Evolutionary conservation across 2,329 filamentous ascomycete species (phyloP).

Genomic region (Xylariaceae sp.): DNA sequence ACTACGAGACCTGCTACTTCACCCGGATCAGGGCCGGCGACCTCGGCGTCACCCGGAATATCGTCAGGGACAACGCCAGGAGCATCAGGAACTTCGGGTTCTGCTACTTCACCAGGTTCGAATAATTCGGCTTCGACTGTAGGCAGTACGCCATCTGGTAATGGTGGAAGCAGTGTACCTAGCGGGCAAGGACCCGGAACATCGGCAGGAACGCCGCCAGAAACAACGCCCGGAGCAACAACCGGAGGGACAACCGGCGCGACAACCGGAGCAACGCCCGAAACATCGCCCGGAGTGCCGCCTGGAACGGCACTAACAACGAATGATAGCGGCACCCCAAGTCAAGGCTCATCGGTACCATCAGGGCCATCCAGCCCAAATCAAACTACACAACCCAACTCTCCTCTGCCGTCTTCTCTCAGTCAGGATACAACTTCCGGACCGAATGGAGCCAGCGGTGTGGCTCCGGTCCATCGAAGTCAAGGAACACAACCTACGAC

Average conservation of each 20-base stretch:
- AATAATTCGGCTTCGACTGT: not conserved
- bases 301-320: not conserved
- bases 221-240: too few species aligned
- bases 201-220: not conserved
- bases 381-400: conserved; percentile 8
- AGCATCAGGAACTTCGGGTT: not conserved
- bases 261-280: too few species aligned
- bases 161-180: conserved; percentile 9
- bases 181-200: not conserved
- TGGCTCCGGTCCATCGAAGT: conserved; percentile 16
- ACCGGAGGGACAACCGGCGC: too few species aligned
- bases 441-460: conserved; percentile 14
- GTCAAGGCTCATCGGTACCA: conserved; percentile 12
- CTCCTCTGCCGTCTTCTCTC: conserved; percentile 3
- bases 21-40: too few species aligned
- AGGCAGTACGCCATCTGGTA: conserved; percentile 7
- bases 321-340: conserved; percentile 3
- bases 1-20: too few species aligned
- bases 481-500: conserved; percentile 7
- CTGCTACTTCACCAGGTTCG: not conserved
- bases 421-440: conserved; percentile 12
- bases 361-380: conserved; percentile 2
- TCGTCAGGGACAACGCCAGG: too few species aligned
- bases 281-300: too few species aligned
- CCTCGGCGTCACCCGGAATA: too few species aligned